A percentile compares a stretch with the other conserved stretches of the same genome.
phyloP scores from a whole-genome alignment of 1,139 yeast species.

The Kodamaea suecica region DNA sequence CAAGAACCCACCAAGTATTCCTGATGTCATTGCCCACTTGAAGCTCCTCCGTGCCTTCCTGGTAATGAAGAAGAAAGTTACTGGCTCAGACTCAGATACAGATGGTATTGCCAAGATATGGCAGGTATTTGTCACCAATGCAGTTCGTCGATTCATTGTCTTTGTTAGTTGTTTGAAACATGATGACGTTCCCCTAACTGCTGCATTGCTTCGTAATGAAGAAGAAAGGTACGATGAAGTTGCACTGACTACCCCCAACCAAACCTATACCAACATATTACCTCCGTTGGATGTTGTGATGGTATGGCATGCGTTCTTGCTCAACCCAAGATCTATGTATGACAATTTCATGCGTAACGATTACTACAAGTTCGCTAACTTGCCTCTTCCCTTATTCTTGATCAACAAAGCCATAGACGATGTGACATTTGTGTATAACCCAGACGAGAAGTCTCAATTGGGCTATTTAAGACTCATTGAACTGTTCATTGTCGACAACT shows the following conservation, averaged over 20 bases:
- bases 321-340: slow-evolving; percentile 27
- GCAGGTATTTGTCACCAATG: slow-evolving; percentile 26
- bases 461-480: slow-evolving; percentile 10
- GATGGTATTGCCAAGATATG: slow-evolving; percentile 18
- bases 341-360: slow-evolving; percentile 28
- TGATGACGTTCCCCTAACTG: not conserved
- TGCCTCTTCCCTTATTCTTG: slow-evolving; percentile 27
- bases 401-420: slow-evolving; percentile 22
- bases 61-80: slow-evolving; percentile 19
- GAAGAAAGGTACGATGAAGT: slow-evolving; percentile 3
- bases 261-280: slow-evolving; percentile 11
- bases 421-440: slow-evolving; percentile 20
- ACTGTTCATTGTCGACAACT: slow-evolving; percentile 4
- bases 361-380: slow-evolving; percentile 20
- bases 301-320: slow-evolving; percentile 39
- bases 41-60: slow-evolving; percentile 28
- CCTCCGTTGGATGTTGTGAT: slow-evolving; percentile 39
- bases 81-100: slow-evolving; percentile 4
- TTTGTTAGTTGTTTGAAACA: slow-evolving; percentile 16
- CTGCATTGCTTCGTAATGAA: not conserved
- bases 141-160: slow-evolving; percentile 27
- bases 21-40: slow-evolving; percentile 24
- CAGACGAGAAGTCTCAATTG: slow-evolving; percentile 6
- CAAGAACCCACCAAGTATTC: not conserved
- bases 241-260: not conserved